These are phyloP conservation scores for Pisolithus orientalis DNA, from an alignment of 768 basidiomycete genomes.

Conservation along the genomic window DNA sequence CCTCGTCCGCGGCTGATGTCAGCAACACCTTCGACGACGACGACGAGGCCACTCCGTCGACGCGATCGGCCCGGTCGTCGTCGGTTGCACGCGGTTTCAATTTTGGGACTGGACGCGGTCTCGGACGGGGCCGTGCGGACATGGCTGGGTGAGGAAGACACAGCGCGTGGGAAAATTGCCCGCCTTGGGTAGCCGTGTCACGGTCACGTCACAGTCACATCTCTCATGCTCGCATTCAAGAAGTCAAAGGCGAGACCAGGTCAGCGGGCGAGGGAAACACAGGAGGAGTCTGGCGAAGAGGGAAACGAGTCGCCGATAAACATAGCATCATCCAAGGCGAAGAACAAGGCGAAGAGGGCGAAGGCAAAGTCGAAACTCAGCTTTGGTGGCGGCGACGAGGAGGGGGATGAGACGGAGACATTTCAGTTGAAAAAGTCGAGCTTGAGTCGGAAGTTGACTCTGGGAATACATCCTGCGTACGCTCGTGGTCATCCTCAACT, in stretches of 20 bases:
- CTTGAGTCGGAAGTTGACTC: constrained; percentile 58
- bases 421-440: constrained; percentile 81
- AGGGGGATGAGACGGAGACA: constrained; percentile 56
- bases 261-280: constrained; percentile 33
- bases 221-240: constrained; percentile 36
- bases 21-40: constrained; percentile 6
- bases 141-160: constrained; percentile 12
- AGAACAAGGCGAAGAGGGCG: constrained; percentile 62
- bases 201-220: constrained; percentile 20
- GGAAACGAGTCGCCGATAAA: constrained; percentile 52
- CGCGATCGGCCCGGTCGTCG: neutral
- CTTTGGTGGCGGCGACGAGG: constrained; percentile 70
- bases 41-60: constrained; percentile 6
- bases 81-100: constrained; percentile 6
- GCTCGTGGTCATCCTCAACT: constrained; percentile 1
- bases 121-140: constrained; percentile 41
- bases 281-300: constrained; percentile 9
- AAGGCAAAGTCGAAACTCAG: constrained; percentile 67
- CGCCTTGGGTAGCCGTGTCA: constrained; percentile 9
- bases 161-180: constrained; percentile 22
- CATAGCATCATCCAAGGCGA: constrained; percentile 54
- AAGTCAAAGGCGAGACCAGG: constrained; percentile 34
- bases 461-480: constrained; percentile 52
- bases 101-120: constrained; percentile 42
- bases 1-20: constrained; percentile 42